A percentile compares a stretch with the other conserved stretches of the same genome.
phyloP scores from a whole-genome alignment of 2,329 filamentous ascomycete species.

The Ceratocystis variospora region DNA sequence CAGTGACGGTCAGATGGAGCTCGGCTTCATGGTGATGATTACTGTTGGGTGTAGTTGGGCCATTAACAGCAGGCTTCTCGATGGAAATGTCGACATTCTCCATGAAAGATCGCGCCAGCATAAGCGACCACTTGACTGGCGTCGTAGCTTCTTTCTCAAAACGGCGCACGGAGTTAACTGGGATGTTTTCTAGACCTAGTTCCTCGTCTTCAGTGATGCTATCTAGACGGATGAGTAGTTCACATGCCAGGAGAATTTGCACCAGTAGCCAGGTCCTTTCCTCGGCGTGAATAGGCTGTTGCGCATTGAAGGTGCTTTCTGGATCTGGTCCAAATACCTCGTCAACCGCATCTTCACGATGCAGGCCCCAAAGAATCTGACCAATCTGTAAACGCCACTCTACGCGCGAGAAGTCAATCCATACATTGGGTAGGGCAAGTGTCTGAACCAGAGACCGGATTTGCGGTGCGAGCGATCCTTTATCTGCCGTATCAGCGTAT shows the following conservation, averaged over 20 bases:
- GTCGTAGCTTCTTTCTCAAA: slow-evolving; percentile 49
- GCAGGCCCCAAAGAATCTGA: slow-evolving; percentile 53
- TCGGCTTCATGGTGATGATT: slow-evolving; percentile 19
- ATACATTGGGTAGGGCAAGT: slow-evolving; percentile 50
- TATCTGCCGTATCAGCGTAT: slow-evolving; percentile 44
- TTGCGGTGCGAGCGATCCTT: slow-evolving; percentile 52
- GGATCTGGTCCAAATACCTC: slow-evolving; percentile 27
- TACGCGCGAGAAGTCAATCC: slow-evolving; percentile 61
- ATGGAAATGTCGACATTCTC: slow-evolving; percentile 49
- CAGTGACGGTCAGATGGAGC: slow-evolving; percentile 17
- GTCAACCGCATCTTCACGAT: slow-evolving; percentile 37
- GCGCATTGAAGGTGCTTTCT: slow-evolving; percentile 37
- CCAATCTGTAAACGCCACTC: slow-evolving; percentile 63
- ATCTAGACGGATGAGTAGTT: slow-evolving; percentile 51
- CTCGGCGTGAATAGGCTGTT: slow-evolving; percentile 29
- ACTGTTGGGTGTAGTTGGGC: neutral
- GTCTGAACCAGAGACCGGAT: slow-evolving; percentile 55
- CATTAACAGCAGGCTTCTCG: slow-evolving; percentile 24
- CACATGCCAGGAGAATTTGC: slow-evolving; percentile 50
- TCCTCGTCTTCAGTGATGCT: slow-evolving; percentile 48
- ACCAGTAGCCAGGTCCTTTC: slow-evolving; percentile 55
- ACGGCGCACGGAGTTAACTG: slow-evolving; percentile 42
- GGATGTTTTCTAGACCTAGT: slow-evolving; percentile 37
- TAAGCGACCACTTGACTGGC: slow-evolving; percentile 53
- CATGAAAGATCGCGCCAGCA: slow-evolving; percentile 52